Evolutionary conservation across 352 stramenopile genomes (phyloP).

Genomic region (Phytophthora tentaculata): DNA sequence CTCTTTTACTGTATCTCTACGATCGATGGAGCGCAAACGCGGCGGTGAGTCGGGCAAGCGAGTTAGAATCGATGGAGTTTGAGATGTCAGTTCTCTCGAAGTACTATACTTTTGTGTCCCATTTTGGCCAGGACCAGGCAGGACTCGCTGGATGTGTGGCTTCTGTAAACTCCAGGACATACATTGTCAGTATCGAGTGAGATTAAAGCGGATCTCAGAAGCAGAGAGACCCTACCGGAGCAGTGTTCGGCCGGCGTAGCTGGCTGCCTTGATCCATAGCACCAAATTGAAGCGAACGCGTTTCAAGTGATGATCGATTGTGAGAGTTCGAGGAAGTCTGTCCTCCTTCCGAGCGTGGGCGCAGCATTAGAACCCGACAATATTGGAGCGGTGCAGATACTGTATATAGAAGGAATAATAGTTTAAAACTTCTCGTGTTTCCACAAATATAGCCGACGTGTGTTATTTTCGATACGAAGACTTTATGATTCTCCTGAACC

Average conservation of each 20-base stretch:
- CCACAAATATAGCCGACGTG: too few relatives aligned
- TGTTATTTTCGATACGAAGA: too few relatives aligned
- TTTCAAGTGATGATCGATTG: slow-evolving; percentile 11
- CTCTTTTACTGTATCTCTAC: not conserved
- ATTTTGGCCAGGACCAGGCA: slow-evolving; percentile 37
- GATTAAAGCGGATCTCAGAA: not conserved
- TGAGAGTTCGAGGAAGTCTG: not conserved
- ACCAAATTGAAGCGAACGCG: slow-evolving; percentile 29
- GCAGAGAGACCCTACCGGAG: slow-evolving; percentile 35
- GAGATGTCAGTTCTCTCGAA: slow-evolving; percentile 3
- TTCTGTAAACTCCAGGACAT: slow-evolving; percentile 34
- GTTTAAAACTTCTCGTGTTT: too few relatives aligned
- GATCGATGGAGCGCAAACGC: slow-evolving; percentile 9
- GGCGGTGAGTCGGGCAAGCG: slow-evolving; percentile 65
- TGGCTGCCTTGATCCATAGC: slow-evolving; percentile 5
- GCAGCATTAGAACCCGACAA: slow-evolving; percentile 20
- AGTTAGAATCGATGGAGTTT: slow-evolving; percentile 45
- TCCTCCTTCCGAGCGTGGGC: slow-evolving; percentile 22
- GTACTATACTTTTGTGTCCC: slow-evolving; percentile 12
- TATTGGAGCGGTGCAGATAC: too few relatives aligned
- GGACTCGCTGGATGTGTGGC: slow-evolving; percentile 45
- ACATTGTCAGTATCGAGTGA: not conserved
- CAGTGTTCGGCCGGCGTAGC: slow-evolving; percentile 44
- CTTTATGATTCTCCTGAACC: too few relatives aligned
- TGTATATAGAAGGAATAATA: too few relatives aligned